A percentile compares a stretch with the other conserved stretches of the same genome.
Evolutionary conservation across 768 basidiomycete species (phyloP).

Genomic region (Rhodosporidiobolus sp.): DNA sequence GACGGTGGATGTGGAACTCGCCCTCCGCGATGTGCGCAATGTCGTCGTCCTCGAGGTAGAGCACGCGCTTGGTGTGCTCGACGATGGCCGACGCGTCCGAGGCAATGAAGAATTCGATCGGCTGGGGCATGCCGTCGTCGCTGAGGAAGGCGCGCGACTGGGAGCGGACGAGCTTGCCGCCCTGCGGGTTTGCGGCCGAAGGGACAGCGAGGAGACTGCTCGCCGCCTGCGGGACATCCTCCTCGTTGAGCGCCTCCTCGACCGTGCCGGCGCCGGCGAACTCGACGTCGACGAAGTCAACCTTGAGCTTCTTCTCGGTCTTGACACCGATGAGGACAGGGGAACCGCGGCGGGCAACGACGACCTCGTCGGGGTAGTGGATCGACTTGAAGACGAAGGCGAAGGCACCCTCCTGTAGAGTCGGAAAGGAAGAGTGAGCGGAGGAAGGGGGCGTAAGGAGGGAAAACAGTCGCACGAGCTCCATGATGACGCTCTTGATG

Average conservation of each 20-base stretch:
- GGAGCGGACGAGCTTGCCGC: slow-evolving; percentile 74
- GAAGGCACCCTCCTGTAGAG: slow-evolving; percentile 77
- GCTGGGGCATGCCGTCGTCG: slow-evolving; percentile 95
- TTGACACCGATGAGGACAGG: slow-evolving; percentile 96
- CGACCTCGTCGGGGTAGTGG: slow-evolving; percentile 93
- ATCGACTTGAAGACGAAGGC: slow-evolving; percentile 97
- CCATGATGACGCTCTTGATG: slow-evolving; percentile 92
- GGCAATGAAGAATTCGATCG: slow-evolving; percentile 99
- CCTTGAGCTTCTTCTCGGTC: slow-evolving; percentile 99
- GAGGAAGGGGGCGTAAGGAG: not conserved
- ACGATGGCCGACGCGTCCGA: slow-evolving; percentile 94
- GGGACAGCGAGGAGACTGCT: slow-evolving; percentile 52
- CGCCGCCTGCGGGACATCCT: slow-evolving; percentile 12
- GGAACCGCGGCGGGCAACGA: slow-evolving; percentile 93
- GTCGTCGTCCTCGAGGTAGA: slow-evolving; percentile 98
- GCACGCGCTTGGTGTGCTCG: slow-evolving; percentile 97
- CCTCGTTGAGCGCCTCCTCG: slow-evolving; percentile 30
- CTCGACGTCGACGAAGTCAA: slow-evolving; percentile 99
- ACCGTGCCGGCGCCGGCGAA: slow-evolving; percentile 57
- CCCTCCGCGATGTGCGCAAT: slow-evolving; percentile 96
- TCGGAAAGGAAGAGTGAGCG: not conserved
- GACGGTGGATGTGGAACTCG: slow-evolving; percentile 94
- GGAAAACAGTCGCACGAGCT: slow-evolving; percentile 57
- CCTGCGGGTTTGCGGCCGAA: slow-evolving; percentile 53
- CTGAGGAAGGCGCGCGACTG: slow-evolving; percentile 98